Evolutionary conservation across 2,329 filamentous ascomycete species (phyloP).

Genomic region (Didymellaceae sp.): DNA sequence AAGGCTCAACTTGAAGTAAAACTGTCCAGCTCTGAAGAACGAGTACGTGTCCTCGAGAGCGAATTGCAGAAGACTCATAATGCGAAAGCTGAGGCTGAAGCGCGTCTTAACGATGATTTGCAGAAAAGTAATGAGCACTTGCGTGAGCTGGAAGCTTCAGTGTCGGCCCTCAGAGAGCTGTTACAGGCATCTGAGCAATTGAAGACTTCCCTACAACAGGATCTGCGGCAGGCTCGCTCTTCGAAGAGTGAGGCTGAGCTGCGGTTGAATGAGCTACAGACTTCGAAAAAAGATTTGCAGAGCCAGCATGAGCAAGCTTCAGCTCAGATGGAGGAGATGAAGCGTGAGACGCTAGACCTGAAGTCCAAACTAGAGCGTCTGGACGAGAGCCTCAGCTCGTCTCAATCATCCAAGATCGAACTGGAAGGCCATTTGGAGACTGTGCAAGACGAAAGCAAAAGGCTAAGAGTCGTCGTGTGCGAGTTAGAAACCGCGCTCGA

Average conservation of each 20-base stretch:
- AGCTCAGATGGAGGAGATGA: constrained; percentile 6
- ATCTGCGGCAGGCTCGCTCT: constrained; percentile 20
- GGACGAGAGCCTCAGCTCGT: constrained; percentile 9
- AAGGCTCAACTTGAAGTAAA: constrained; percentile 27
- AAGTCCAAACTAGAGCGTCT: constrained; percentile 18
- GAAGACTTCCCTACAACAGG: constrained; percentile 21
- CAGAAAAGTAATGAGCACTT: constrained; percentile 29
- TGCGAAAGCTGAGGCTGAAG: constrained; percentile 24
- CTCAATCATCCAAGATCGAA: constrained; percentile 8
- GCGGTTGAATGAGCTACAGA: constrained; percentile 14
- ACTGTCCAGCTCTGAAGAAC: constrained; percentile 29
- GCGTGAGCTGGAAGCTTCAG: constrained; percentile 32
- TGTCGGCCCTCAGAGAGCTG: constrained; percentile 23
- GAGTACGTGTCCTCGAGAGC: constrained; percentile 22
- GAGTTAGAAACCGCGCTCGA: constrained; percentile 26
- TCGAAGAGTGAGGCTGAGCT: constrained; percentile 22
- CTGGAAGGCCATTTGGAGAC: constrained; percentile 19
- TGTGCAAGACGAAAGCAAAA: constrained; percentile 16
- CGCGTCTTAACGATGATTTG: constrained; percentile 17
- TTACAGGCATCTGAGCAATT: constrained; percentile 26
- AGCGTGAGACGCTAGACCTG: constrained; percentile 15
- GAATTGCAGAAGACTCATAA: constrained; percentile 27
- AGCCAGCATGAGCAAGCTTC: constrained; percentile 13
- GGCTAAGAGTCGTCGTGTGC: constrained; percentile 17
- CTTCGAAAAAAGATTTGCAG: constrained; percentile 20